phyloP scores from a whole-genome alignment of 345 rosid species.

The Camelina laxa region DNA sequence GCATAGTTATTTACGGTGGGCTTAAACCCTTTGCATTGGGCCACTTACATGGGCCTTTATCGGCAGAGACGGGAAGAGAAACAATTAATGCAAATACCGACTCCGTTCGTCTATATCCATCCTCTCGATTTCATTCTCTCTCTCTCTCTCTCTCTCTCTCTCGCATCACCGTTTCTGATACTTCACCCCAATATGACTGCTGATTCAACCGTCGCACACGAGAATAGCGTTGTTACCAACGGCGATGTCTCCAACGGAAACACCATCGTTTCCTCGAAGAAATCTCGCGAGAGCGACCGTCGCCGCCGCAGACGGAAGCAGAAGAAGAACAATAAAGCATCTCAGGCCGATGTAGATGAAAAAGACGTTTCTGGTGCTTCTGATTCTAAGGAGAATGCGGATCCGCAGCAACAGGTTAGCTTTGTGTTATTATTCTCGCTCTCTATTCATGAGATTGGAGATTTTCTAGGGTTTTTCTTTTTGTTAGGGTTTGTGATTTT shows the following conservation, averaged over 20 bases:
- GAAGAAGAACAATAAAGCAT: conserved; percentile 75
- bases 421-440: background rate
- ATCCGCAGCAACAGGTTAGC: conserved; percentile 56
- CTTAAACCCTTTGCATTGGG: background rate
- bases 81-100: background rate
- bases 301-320: conserved; percentile 99
- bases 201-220: conserved; percentile 45
- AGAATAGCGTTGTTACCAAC: conserved; percentile 50
- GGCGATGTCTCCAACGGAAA: conserved; percentile 57
- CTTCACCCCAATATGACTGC: conserved; percentile 32
- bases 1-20: no score
- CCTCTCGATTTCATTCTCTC: background rate
- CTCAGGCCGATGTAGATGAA: conserved; percentile 42
- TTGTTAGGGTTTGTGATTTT: conserved; percentile 3
- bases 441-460: background rate
- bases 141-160: no score
- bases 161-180: conserved; percentile 12
- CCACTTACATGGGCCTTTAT: background rate
- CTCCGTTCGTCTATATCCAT: background rate
- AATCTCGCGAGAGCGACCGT: conserved; percentile 80
- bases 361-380: conserved; percentile 51
- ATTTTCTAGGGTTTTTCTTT: conserved; percentile 45
- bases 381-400: conserved; percentile 57
- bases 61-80: background rate
- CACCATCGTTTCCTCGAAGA: conserved; percentile 49